A percentile compares a stretch with the other conserved stretches of the same genome.
Conservation (phyloP, 805 yeast genomes). For the Monosporozyma siamensis region DNA sequence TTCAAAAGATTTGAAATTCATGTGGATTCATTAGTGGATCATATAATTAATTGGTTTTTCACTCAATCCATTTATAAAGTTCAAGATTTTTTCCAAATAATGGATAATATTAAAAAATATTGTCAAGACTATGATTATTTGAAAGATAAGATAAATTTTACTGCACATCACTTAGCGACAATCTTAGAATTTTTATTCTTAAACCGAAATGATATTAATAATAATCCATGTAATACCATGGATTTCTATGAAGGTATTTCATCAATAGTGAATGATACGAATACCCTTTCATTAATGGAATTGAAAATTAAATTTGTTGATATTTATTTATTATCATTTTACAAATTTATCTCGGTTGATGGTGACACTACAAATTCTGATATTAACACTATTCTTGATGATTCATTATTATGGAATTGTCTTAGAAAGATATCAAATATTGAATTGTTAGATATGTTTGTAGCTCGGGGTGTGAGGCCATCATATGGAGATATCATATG, state of each 20-base stretch:
- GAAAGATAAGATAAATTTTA: neutral
- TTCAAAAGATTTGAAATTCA: conserved; percentile 5
- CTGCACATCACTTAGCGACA: neutral
- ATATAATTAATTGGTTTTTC: conserved; percentile 4
- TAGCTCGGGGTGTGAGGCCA: neutral
- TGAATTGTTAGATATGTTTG: conserved; percentile 3
- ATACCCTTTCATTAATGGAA: neutral
- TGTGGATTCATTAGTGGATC: conserved; percentile 1
- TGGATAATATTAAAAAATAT: conserved; percentile 1
- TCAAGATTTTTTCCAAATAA: neutral
- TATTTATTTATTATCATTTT: neutral
- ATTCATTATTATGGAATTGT: conserved; percentile 1
- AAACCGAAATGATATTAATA: neutral
- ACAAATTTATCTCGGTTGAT: neutral
- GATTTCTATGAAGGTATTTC: neutral
- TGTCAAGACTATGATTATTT: neutral
- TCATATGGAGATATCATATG: neutral
- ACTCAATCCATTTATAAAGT: neutral
- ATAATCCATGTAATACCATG: neutral
- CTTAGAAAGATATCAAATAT: conserved; percentile 3
- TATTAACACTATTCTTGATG: neutral
- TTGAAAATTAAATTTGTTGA: conserved; percentile 1
- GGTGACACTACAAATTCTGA: neutral
- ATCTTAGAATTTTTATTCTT: neutral
- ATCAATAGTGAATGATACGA: neutral